Conservation (phyloP, 495 filamentous ascomycete species). For the Hyaloscypha variabilis region DNA sequence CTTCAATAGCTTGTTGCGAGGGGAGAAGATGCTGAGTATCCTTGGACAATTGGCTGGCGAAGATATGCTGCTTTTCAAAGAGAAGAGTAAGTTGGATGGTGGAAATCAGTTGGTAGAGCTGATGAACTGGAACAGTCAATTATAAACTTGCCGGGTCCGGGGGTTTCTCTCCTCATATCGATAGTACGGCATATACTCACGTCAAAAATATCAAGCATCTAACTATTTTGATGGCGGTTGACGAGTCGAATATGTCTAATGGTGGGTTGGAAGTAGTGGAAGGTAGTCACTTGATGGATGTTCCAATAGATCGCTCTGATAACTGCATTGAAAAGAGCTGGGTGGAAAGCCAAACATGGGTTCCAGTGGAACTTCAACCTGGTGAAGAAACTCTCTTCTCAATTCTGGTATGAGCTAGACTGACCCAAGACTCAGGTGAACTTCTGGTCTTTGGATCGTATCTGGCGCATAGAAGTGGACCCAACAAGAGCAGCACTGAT, state of each 20-base stretch:
- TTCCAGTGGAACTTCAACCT: conserved; percentile 42
- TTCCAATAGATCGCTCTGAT: conserved; percentile 40
- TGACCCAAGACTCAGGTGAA: conserved; percentile 33
- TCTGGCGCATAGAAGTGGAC: conserved; percentile 46
- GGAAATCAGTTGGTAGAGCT: too few species aligned
- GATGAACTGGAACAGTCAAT: conserved; percentile 36
- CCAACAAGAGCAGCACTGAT: conserved; percentile 42
- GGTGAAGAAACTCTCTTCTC: conserved; percentile 27
- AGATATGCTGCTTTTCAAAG: conserved; percentile 51
- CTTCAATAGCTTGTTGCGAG: conserved; percentile 44
- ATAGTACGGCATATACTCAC: conserved; percentile 50
- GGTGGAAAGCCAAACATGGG: conserved; percentile 44
- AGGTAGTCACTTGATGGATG: conserved; percentile 43
- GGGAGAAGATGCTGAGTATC: conserved; percentile 37
- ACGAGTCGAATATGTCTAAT: conserved; percentile 42
- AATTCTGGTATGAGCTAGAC: neutral
- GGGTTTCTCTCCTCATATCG: conserved; percentile 49
- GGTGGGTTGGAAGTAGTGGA: conserved; percentile 49
- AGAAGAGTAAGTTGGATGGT: conserved; percentile 39
- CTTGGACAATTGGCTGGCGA: conserved; percentile 44
- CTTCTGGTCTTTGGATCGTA: conserved; percentile 49
- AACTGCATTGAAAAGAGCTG: conserved; percentile 43
- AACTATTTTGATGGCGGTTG: conserved; percentile 46
- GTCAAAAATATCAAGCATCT: conserved; percentile 50
- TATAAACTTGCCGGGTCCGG: conserved; percentile 47